Evolutionary conservation across 768 basidiomycete genomes (phyloP).

Genomic region (Strobilomyces echinocephalus): DNA sequence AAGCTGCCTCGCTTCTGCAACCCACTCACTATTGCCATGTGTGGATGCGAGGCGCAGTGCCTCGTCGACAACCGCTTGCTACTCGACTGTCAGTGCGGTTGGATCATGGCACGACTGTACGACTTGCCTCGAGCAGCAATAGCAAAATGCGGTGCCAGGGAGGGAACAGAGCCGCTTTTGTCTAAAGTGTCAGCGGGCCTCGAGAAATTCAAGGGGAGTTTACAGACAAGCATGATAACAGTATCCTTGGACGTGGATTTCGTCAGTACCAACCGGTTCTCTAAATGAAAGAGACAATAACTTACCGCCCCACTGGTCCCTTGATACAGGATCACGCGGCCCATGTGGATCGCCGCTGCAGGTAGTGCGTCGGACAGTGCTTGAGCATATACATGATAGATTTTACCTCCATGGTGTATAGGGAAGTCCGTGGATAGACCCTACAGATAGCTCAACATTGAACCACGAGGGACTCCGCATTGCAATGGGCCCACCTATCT

Average conservation of each 20-base stretch:
- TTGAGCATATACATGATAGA: background rate
- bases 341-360: conserved; percentile 17
- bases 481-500: conserved; percentile 8
- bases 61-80: conserved; percentile 18
- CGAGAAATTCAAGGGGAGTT: background rate
- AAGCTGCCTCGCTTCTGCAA: conserved; percentile 9
- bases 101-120: background rate
- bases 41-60: conserved; percentile 11
- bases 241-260: conserved; percentile 10
- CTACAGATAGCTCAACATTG: background rate
- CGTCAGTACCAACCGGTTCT: background rate
- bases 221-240: conserved; percentile 17
- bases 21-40: conserved; percentile 5
- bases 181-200: background rate
- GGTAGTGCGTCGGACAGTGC: background rate
- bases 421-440: conserved; percentile 14
- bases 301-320: conserved; percentile 10
- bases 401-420: too few species aligned
- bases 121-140: conserved; percentile 13
- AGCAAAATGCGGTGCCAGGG: conserved; percentile 17
- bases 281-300: background rate
- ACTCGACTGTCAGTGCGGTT: background rate
- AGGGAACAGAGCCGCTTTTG: conserved; percentile 18
- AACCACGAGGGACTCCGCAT: background rate
- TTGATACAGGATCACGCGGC: conserved; percentile 1